Evolutionary conservation across 108 stramenopile species (phyloP), one percentile per base, ranked within the genome.

Genomic region (Parietichytrium sp.): DNA sequence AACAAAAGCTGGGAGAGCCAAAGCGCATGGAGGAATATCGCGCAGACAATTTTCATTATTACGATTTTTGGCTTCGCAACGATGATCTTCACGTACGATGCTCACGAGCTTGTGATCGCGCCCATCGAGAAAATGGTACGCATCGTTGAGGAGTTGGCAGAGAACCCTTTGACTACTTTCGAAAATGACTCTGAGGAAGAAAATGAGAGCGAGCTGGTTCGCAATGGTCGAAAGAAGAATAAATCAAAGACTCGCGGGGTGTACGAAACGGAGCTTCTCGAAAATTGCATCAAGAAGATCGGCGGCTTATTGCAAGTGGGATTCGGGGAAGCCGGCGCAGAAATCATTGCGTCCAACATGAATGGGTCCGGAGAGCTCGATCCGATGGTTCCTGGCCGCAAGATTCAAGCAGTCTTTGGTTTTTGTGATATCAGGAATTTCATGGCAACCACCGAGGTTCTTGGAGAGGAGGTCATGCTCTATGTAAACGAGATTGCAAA

Each of bases 341-440:
- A 92, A 55, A 96, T 98, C 54, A 96, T 98, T 84, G 93, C 95
- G 10, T 92, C 93, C 1, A 96, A 96, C 82, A 87, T 98, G 52
- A 27, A 31, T 23, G 26, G 27, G 3, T 45, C 91, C 49, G 90
- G 90, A 25, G 86, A 89, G 20, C 85, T 91, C 31, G 93, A 90
- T 27, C 92, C 94, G 26, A 92, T 95, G 82, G 89, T 98, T 79
- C 97, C 97, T 0, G 97, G 97, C 36, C 94, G 93, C 81, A 90
- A 91, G 53, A 91, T 95, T 0, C 94, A 93, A 82, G 95, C 93
- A 7, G 82, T 98, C 29, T 96, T 98, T 85, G 97, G 91, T 30
- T 98, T 96, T 83, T 93, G 89, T 51, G 92, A 92, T 48, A 96
- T 98, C 30, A 83, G 94, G 82, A 93, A 91, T 26, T 98, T 96